These are phyloP conservation scores for Talaromyces borbonicus DNA, from an alignment of 495 filamentous ascomycete genomes.

Conservation along the genomic window DNA sequence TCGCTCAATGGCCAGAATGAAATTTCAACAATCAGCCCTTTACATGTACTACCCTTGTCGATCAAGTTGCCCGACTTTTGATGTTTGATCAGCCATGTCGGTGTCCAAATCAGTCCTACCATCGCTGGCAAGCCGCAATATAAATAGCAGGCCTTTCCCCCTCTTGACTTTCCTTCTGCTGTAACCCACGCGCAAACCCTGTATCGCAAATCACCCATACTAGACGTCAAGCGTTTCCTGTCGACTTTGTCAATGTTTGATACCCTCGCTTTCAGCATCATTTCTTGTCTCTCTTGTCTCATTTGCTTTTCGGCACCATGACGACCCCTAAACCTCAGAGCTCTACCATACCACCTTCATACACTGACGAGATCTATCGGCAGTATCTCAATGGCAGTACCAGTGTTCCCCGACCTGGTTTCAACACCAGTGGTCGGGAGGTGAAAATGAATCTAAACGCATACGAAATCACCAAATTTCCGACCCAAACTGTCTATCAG, in stretches of 20 bases:
- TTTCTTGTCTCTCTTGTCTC: no score
- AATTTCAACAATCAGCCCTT: no score
- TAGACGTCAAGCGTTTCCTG: neutral
- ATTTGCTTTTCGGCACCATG: no score
- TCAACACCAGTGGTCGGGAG: slow-evolving; percentile 47
- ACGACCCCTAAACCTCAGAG: slow-evolving; percentile 2
- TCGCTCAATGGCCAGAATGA: neutral
- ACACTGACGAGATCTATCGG: slow-evolving; percentile 15
- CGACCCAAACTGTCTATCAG: slow-evolving; percentile 53
- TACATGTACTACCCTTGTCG: no score
- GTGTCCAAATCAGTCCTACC: neutral
- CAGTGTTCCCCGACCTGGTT: slow-evolving; percentile 35
- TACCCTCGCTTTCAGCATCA: neutral
- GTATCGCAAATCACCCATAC: neutral
- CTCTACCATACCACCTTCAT: slow-evolving; percentile 16
- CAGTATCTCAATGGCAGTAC: slow-evolving; percentile 22
- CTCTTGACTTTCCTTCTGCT: neutral
- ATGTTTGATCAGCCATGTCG: neutral
- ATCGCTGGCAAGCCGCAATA: neutral
- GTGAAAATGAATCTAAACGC: slow-evolving; percentile 61
- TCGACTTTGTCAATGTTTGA: no score
- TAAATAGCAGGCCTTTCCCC: neutral
- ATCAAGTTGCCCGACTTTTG: neutral
- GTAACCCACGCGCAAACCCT: neutral
- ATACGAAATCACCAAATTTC: slow-evolving; percentile 50